These are phyloP conservation scores for Cronartium quercuum DNA, from an alignment of 1,284 basidiomycete species.

Conservation along the genomic window DNA sequence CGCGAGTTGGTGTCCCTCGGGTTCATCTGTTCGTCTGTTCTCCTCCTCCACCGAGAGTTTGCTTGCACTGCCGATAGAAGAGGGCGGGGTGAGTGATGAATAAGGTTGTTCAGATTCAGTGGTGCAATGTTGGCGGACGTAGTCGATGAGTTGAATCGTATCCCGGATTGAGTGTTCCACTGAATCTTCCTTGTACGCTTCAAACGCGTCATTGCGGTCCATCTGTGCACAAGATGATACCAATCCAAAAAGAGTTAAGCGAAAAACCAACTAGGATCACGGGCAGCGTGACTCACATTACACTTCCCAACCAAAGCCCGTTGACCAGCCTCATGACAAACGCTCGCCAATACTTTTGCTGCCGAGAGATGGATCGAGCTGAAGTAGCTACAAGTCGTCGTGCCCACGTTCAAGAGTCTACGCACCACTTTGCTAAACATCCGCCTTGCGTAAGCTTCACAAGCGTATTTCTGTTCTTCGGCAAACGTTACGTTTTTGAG, in stretches of 20 bases:
- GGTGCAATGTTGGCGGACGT: background rate
- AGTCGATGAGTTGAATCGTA: conserved; percentile 14
- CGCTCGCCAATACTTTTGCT: conserved; percentile 72
- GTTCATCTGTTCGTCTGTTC: too few relatives aligned
- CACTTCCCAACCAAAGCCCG: conserved; percentile 85
- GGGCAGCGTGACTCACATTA: conserved; percentile 62
- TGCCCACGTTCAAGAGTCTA: conserved; percentile 69
- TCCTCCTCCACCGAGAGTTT: background rate
- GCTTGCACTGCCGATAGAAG: background rate
- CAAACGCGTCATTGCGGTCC: conserved; percentile 8
- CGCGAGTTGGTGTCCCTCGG: conserved; percentile 40
- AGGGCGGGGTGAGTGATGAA: background rate
- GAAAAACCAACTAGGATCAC: background rate
- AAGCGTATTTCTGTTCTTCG: conserved; percentile 45
- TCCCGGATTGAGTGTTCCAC: conserved; percentile 16
- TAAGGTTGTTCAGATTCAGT: conserved; percentile 15
- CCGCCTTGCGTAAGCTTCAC: conserved; percentile 54
- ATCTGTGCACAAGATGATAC: conserved; percentile 42
- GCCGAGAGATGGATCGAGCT: conserved; percentile 74
- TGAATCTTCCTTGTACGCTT: conserved; percentile 19
- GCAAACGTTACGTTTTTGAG: conserved; percentile 48
- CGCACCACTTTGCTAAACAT: conserved; percentile 70
- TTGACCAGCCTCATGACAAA: conserved; percentile 67
- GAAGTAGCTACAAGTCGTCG: conserved; percentile 90
- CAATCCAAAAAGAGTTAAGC: background rate